phyloP scores from a whole-genome alignment of 2,329 filamentous ascomycete species.

The Cadophora gregata region DNA sequence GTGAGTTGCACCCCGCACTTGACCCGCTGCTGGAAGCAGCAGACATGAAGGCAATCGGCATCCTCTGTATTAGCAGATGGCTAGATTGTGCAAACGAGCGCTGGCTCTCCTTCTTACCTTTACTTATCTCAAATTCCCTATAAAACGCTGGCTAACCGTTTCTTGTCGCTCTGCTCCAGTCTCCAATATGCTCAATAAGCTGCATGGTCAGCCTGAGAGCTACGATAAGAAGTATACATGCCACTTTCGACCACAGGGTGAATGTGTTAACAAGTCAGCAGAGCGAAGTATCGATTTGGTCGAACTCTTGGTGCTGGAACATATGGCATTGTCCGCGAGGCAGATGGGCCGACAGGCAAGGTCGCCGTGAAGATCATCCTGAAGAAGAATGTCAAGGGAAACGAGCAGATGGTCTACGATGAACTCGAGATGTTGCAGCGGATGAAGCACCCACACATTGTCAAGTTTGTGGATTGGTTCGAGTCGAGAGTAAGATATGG shows the following conservation, averaged over 20 bases:
- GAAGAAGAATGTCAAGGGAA: constrained; percentile 98
- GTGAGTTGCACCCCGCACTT: constrained; percentile 38
- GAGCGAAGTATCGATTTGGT: constrained; percentile 88
- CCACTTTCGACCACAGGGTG: constrained; percentile 23
- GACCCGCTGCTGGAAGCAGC: constrained; percentile 1
- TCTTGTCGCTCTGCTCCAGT: constrained; percentile 56
- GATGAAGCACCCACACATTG: constrained; percentile 92
- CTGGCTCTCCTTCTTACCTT: constrained; percentile 20
- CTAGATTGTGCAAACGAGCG: constrained; percentile 7
- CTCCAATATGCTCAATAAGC: constrained; percentile 89
- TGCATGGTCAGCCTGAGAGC: constrained; percentile 94
- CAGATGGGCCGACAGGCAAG: constrained; percentile 82
- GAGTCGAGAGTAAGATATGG: constrained; percentile 79
- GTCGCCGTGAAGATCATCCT: constrained; percentile 98
- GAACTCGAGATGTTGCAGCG: constrained; percentile 92
- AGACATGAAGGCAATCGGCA: background rate
- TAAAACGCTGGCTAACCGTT: constrained; percentile 24
- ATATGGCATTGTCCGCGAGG: constrained; percentile 97
- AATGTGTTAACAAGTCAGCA: constrained; percentile 47
- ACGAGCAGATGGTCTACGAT: constrained; percentile 98
- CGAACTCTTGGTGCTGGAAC: constrained; percentile 94
- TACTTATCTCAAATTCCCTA: constrained; percentile 16
- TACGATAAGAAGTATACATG: constrained; percentile 91
- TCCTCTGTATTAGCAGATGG: constrained; percentile 26
- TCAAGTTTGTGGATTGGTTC: constrained; percentile 98